phyloP scores from a whole-genome alignment of 306 rosid genomes.

The Medicago arabica region DNA sequence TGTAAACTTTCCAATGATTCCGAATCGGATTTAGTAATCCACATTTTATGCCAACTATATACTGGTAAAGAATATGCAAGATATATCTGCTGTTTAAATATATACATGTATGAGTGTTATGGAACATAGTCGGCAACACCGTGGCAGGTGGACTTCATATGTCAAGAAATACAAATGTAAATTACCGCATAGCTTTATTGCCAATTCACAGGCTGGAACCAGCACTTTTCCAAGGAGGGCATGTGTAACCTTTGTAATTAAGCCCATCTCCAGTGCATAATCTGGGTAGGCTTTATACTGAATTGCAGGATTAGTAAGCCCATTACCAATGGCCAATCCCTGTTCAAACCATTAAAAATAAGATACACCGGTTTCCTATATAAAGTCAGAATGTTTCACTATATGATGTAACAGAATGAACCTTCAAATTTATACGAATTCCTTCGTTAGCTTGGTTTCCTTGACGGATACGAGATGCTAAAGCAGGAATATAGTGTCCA shows the following conservation, averaged over 20 bases:
- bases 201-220: slow-evolving; percentile 82
- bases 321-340: slow-evolving; percentile 95
- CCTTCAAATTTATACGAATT: slow-evolving; percentile 85
- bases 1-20: not conserved
- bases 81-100: not conserved
- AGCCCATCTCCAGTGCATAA: slow-evolving; percentile 82
- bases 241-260: slow-evolving; percentile 63
- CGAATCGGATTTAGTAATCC: not conserved
- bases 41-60: not conserved
- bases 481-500: slow-evolving; percentile 95
- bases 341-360: slow-evolving; percentile 47
- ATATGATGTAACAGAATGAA: slow-evolving; percentile 38
- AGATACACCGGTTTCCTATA: slow-evolving; percentile 4
- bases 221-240: slow-evolving; percentile 54
- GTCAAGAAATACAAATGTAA: slow-evolving; percentile 17
- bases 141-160: slow-evolving; percentile 1
- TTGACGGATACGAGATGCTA: slow-evolving; percentile 74
- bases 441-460: slow-evolving; percentile 94
- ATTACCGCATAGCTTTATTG: slow-evolving; percentile 80
- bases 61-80: not conserved
- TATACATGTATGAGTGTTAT: not conserved
- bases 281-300: slow-evolving; percentile 91
- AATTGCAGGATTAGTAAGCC: slow-evolving; percentile 89
- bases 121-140: not conserved
- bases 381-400: slow-evolving; percentile 9